Evolutionary conservation across 768 basidiomycete genomes (phyloP).

Genomic region (Inosperma sp.): DNA sequence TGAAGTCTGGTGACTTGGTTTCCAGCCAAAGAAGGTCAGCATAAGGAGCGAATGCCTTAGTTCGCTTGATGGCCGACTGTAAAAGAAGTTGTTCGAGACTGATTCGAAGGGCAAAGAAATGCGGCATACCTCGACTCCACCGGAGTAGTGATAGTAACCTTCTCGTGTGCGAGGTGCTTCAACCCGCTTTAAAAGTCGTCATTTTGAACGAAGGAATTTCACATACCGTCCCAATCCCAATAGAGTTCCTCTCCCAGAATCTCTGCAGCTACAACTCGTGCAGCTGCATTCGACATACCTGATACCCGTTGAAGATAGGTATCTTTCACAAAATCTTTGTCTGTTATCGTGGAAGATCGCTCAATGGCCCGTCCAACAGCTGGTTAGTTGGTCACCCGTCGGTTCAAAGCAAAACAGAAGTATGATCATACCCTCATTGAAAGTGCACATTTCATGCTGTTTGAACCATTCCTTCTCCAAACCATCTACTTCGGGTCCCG

Average conservation of each 20-base stretch:
- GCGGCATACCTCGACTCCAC: conserved; percentile 60
- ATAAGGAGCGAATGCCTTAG: conserved; percentile 75
- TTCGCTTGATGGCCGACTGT: conserved; percentile 75
- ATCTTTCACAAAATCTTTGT: conserved; percentile 58
- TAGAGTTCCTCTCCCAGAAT: conserved; percentile 65
- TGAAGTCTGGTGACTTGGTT: conserved; percentile 82
- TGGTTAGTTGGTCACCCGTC: conserved; percentile 22
- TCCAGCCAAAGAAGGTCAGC: conserved; percentile 92
- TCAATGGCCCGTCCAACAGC: conserved; percentile 59
- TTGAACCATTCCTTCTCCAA: conserved; percentile 76
- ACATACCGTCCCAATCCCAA: conserved; percentile 88
- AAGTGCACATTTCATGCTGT: conserved; percentile 68
- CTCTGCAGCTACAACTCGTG: conserved; percentile 68
- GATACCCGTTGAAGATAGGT: conserved; percentile 47
- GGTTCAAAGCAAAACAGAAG: not conserved
- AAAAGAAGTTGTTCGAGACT: conserved; percentile 5
- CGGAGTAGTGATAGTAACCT: conserved; percentile 85
- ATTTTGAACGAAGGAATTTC: not conserved
- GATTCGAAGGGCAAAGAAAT: not conserved
- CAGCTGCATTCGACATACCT: conserved; percentile 72
- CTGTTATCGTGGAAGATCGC: conserved; percentile 40
- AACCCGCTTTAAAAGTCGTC: conserved; percentile 3
- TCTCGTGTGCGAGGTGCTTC: conserved; percentile 82
- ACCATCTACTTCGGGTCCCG: conserved; percentile 63
- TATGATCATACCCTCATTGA: conserved; percentile 63